A percentile compares a stretch with the other conserved stretches of the same genome.
Conservation (phyloP, 768 basidiomycete species). For the Lepiota venenata region DNA sequence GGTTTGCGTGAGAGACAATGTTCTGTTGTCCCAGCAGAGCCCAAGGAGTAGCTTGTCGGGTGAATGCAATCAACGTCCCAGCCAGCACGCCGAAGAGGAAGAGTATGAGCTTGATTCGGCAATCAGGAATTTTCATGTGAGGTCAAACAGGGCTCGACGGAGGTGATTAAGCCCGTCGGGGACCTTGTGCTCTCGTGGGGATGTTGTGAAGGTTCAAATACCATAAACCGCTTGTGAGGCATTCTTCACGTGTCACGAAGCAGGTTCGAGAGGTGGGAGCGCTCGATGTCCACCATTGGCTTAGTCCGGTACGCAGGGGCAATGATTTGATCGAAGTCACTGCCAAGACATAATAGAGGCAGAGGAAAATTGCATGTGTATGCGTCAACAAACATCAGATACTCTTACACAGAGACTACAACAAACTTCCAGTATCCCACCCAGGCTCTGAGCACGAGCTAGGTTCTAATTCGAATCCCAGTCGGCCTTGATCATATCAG, state of each 20-base stretch:
- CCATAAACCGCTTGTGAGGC: too few species aligned
- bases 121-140: neutral
- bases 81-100: neutral
- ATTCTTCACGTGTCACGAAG: too few species aligned
- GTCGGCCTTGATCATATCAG: constrained; percentile 13
- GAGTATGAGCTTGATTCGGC: neutral
- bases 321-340: too few species aligned
- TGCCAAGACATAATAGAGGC: too few species aligned
- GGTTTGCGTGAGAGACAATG: neutral
- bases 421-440: neutral
- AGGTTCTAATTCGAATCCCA: constrained; percentile 1
- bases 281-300: too few species aligned
- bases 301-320: too few species aligned
- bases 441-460: neutral
- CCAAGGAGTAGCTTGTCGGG: neutral
- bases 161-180: too few species aligned
- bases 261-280: too few species aligned
- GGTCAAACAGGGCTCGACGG: neutral
- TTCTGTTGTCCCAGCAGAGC: neutral
- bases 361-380: too few species aligned
- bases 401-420: neutral
- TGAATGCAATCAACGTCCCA: neutral
- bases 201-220: too few species aligned
- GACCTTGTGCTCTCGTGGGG: too few species aligned
- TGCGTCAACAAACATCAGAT: neutral